These are phyloP conservation scores for Wilcoxina mikolae DNA, from an alignment of 495 filamentous ascomycete genomes.

Conservation along the genomic window DNA sequence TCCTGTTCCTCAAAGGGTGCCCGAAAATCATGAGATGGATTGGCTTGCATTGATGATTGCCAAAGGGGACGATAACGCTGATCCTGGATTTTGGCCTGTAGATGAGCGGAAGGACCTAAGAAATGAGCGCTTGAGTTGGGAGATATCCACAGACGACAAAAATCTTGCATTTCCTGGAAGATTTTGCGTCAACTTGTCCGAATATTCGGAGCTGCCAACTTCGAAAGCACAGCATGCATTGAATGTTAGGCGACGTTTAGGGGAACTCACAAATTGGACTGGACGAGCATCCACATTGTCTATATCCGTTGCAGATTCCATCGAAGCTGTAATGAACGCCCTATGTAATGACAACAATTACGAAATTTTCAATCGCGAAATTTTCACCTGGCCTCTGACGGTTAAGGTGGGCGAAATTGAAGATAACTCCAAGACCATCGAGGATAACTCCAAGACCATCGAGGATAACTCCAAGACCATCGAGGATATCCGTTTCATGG, in stretches of 20 bases:
- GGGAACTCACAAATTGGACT: too few relatives aligned
- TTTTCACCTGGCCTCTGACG: too few relatives aligned
- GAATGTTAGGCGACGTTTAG: too few relatives aligned
- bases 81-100: too few relatives aligned
- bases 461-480: neutral
- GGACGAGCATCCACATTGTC: neutral
- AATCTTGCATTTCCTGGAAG: neutral
- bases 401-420: neutral
- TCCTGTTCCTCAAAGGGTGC: neutral
- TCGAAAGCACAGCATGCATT: neutral
- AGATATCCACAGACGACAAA: neutral
- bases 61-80: neutral
- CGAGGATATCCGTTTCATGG: too few relatives aligned
- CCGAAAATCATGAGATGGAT: constrained; percentile 21
- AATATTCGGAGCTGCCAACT: neutral
- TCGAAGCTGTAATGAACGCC: constrained; percentile 6
- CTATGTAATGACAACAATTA: too few relatives aligned
- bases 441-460: too few relatives aligned
- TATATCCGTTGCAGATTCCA: constrained; percentile 5
- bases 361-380: too few relatives aligned
- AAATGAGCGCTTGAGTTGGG: neutral
- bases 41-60: too few relatives aligned
- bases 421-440: too few relatives aligned
- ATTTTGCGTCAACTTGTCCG: neutral
- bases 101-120: too few relatives aligned